These are phyloP conservation scores for Neurospora sp. DNA, from an alignment of 495 filamentous ascomycete genomes.

Conservation along the genomic window DNA sequence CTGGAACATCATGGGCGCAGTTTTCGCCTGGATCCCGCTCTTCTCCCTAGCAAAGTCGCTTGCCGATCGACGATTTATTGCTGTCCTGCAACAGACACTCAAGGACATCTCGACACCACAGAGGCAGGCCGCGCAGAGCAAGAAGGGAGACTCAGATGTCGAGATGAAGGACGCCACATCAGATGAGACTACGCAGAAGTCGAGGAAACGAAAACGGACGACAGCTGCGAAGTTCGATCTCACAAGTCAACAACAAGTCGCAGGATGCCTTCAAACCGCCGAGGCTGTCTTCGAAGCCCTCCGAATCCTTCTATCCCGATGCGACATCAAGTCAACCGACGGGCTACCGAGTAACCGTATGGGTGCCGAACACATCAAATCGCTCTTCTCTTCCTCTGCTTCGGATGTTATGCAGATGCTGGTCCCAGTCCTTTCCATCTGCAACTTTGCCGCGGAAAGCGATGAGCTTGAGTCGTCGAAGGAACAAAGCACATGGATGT, in stretches of 20 bases:
- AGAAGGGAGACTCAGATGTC: slow-evolving; percentile 11
- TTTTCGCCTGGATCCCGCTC: slow-evolving; percentile 32
- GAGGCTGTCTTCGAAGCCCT: slow-evolving; percentile 30
- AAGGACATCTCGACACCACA: slow-evolving; percentile 29
- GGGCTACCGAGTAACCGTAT: slow-evolving; percentile 21
- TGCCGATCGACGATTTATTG: slow-evolving; percentile 32
- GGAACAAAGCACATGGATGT: slow-evolving; percentile 30
- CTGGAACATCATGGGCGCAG: slow-evolving; percentile 31
- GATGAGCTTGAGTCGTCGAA: slow-evolving; percentile 5
- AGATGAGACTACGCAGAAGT: slow-evolving; percentile 1
- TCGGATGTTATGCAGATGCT: slow-evolving; percentile 28
- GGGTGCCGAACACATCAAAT: slow-evolving; percentile 38
- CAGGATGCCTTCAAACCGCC: slow-evolving; percentile 28
- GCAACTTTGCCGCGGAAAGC: slow-evolving; percentile 20
- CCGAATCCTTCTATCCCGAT: slow-evolving; percentile 22
- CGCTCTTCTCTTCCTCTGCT: slow-evolving; percentile 33
- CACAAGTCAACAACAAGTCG: slow-evolving; percentile 18
- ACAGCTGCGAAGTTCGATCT: slow-evolving; percentile 18
- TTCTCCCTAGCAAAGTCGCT: slow-evolving; percentile 37
- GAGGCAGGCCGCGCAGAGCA: not conserved
- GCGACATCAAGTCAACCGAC: slow-evolving; percentile 8
- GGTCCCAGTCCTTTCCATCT: slow-evolving; percentile 27
- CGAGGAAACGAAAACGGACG: slow-evolving; percentile 29
- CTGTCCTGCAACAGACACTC: slow-evolving; percentile 30
- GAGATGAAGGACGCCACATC: slow-evolving; percentile 20